phyloP scores from a whole-genome alignment of 306 rosid genomes.

The Styphnolobium japonicum region DNA sequence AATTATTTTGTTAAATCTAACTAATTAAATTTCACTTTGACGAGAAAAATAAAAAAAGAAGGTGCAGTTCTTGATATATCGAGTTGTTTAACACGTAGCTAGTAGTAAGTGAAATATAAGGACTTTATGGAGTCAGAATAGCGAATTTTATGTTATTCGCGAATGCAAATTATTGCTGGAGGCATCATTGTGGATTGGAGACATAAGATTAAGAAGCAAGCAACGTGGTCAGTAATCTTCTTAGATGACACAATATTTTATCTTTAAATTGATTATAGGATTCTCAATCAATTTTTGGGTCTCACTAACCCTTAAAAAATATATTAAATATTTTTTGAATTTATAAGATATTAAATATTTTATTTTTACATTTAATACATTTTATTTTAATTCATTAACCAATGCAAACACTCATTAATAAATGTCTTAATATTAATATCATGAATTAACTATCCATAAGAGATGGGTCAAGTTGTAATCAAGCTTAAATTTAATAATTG shows the following conservation, averaged over 20 bases:
- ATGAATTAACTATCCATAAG: not conserved
- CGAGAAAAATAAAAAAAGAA: too few relatives aligned
- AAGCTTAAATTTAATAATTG: too few relatives aligned
- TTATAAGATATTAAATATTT: too few relatives aligned
- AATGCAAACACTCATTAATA: too few relatives aligned
- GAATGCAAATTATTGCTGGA: conserved; percentile 17
- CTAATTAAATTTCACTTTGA: not conserved
- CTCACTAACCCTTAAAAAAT: too few relatives aligned
- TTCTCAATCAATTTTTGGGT: too few relatives aligned
- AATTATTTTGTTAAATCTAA: not conserved
- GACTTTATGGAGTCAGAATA: not conserved
- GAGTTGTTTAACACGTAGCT: too few relatives aligned
- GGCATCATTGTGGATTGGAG: conserved; percentile 19
- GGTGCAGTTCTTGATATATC: too few relatives aligned
- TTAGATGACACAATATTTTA: conserved; percentile 1
- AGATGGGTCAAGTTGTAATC: too few relatives aligned
- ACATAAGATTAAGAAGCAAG: conserved; percentile 38
- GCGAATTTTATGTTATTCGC: not conserved
- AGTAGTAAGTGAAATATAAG: not conserved
- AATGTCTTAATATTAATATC: not conserved
- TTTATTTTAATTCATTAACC: too few relatives aligned
- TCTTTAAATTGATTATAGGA: not conserved
- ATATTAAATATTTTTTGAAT: too few relatives aligned
- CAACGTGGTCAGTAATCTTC: conserved; percentile 39
- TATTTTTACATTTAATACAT: too few relatives aligned